Evolutionary conservation across 2,329 filamentous ascomycete genomes (phyloP).

Genomic region (Ophiostoma triangulosporum): DNA sequence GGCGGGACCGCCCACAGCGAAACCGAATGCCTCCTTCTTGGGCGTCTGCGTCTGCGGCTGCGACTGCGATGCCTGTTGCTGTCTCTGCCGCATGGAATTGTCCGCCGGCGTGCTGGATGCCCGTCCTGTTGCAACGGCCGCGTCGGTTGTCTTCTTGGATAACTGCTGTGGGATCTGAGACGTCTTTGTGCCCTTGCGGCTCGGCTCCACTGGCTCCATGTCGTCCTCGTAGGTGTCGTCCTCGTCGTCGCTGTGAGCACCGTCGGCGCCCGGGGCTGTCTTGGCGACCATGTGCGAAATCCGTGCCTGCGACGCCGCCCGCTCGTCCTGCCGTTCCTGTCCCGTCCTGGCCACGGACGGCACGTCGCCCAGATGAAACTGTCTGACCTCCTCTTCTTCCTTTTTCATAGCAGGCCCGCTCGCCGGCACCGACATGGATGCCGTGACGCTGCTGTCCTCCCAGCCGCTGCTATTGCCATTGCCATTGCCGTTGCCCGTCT

Average conservation of each 20-base stretch:
- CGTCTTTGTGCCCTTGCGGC: not conserved
- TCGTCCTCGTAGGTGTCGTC: not conserved
- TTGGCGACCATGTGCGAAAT: not conserved
- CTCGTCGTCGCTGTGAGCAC: not conserved
- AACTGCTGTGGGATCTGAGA: not conserved
- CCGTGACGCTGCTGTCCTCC: not conserved
- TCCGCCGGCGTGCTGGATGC: not conserved
- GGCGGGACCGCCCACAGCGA: not conserved
- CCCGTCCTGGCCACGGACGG: too few species aligned
- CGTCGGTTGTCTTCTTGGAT: not conserved
- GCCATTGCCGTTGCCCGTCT: not conserved
- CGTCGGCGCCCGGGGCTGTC: not conserved
- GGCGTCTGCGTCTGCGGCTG: not conserved
- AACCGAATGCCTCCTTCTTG: not conserved
- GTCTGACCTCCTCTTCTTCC: not conserved
- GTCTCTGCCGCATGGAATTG: constrained; percentile 1
- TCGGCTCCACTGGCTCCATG: not conserved
- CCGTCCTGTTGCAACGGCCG: not conserved
- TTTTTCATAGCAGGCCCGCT: not conserved
- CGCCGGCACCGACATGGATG: not conserved
- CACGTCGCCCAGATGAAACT: too few species aligned
- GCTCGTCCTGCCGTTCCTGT: not conserved
- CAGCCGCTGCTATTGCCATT: not conserved
- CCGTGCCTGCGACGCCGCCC: not conserved
- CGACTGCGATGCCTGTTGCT: not conserved